A percentile compares a stretch with the other conserved stretches of the same genome.
These are phyloP conservation scores for Phytophthora brassicae DNA, from an alignment of 352 stramenopile species.

Conservation along the genomic window DNA sequence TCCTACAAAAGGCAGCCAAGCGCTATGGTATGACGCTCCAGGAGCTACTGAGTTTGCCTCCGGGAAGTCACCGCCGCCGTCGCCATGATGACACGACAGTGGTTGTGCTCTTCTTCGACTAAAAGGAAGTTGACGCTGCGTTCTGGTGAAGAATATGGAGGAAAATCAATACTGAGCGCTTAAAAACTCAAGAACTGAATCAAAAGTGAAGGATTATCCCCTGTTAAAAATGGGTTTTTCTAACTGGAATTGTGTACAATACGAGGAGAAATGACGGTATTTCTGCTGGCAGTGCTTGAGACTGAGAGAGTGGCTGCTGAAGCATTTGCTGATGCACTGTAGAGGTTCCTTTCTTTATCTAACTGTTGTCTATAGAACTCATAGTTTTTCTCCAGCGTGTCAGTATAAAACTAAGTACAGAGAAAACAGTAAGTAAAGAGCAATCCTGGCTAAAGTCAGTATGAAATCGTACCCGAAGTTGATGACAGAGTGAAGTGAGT, in stretches of 20 bases:
- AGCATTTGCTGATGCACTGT: neutral
- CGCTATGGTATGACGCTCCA: constrained; percentile 80
- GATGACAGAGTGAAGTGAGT: constrained; percentile 56
- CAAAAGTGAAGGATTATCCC: constrained; percentile 8
- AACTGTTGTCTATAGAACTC: constrained; percentile 51
- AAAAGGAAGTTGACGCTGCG: constrained; percentile 23
- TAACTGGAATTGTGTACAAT: constrained; percentile 2
- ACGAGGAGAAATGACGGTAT: constrained; percentile 4
- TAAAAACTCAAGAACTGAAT: constrained; percentile 12
- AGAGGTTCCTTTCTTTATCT: constrained; percentile 30
- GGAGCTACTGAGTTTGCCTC: constrained; percentile 80
- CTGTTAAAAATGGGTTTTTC: neutral
- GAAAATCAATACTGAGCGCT: constrained; percentile 1
- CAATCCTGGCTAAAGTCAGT: neutral
- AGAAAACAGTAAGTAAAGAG: constrained; percentile 1
- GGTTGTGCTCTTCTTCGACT: constrained; percentile 89
- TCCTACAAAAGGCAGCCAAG: constrained; percentile 75
- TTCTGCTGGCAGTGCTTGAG: constrained; percentile 16
- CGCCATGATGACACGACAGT: constrained; percentile 94
- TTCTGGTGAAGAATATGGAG: constrained; percentile 8
- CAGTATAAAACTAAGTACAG: constrained; percentile 53
- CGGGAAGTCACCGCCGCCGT: constrained; percentile 78
- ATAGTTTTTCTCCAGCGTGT: constrained; percentile 71
- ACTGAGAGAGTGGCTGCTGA: constrained; percentile 6
- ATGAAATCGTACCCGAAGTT: constrained; percentile 47